phyloP scores from a whole-genome alignment of 768 basidiomycete species.

The Basidioascus undulatus region DNA sequence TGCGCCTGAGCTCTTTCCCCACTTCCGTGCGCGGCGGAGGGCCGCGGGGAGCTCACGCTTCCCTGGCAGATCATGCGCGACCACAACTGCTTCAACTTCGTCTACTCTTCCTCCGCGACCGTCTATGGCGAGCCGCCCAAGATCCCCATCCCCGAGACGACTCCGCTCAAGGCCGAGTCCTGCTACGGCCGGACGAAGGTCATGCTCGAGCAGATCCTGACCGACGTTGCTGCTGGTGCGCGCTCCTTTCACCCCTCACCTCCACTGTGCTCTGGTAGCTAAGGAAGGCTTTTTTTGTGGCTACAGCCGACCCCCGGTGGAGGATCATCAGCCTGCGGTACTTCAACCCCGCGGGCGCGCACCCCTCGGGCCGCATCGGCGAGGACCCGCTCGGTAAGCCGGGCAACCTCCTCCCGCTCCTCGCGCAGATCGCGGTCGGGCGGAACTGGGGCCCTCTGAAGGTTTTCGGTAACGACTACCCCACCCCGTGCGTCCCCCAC shows the following conservation, averaged over 20 bases:
- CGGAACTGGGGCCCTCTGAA: conserved; percentile 36
- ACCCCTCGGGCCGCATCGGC: conserved; percentile 80
- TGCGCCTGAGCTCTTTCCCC: background rate
- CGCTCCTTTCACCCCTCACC: conserved; percentile 9
- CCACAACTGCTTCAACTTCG: conserved; percentile 59
- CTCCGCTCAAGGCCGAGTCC: conserved; percentile 63
- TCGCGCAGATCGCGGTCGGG: conserved; percentile 85
- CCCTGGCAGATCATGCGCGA: conserved; percentile 56
- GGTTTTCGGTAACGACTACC: conserved; percentile 93
- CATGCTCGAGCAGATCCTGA: conserved; percentile 70
- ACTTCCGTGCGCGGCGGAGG: too few species aligned
- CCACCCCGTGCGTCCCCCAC: conserved; percentile 42
- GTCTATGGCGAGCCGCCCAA: conserved; percentile 84
- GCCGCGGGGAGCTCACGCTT: background rate
- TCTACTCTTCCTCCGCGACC: conserved; percentile 95
- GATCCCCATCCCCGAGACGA: conserved; percentile 84
- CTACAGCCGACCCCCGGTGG: conserved; percentile 53
- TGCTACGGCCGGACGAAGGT: conserved; percentile 93
- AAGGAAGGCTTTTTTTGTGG: background rate
- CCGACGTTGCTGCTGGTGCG: conserved; percentile 62
- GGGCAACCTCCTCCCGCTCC: conserved; percentile 74
- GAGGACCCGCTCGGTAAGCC: conserved; percentile 93
- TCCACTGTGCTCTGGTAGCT: conserved; percentile 1
- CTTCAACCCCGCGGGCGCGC: conserved; percentile 99
- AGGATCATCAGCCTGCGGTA: conserved; percentile 70